Percentiles rank a stretch among this genome's conserved stretches.
Evolutionary conservation across 2,329 filamentous ascomycete genomes (phyloP).

Genomic region (Xylariales sp.): DNA sequence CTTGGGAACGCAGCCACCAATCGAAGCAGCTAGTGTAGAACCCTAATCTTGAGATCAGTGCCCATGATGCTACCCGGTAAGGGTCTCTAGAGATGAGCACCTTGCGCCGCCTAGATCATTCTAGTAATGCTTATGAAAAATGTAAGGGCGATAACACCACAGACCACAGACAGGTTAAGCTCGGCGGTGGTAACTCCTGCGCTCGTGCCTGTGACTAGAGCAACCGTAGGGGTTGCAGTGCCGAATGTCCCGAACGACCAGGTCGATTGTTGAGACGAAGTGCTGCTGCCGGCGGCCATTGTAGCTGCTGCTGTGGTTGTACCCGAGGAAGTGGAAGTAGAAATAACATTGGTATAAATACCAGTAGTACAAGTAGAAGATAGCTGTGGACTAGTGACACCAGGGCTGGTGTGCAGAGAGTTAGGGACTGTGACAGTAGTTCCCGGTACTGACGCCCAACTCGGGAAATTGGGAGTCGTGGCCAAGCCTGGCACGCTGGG

Average conservation of each 20-base stretch:
- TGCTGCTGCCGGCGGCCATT: slow-evolving; percentile 29
- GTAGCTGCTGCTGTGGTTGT: slow-evolving; percentile 31
- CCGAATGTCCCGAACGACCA: slow-evolving; percentile 30
- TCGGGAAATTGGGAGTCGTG: slow-evolving; percentile 8
- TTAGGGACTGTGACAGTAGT: slow-evolving; percentile 32
- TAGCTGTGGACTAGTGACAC: neutral
- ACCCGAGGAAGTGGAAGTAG: slow-evolving; percentile 11
- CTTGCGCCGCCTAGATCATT: slow-evolving; percentile 20
- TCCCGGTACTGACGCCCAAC: slow-evolving; percentile 30
- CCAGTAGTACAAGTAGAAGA: slow-evolving; percentile 37
- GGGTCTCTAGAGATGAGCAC: neutral
- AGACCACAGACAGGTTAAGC: slow-evolving; percentile 28
- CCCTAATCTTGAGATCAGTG: neutral
- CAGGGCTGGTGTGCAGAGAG: slow-evolving; percentile 19
- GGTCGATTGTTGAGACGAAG: slow-evolving; percentile 25
- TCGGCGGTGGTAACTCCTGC: slow-evolving; percentile 10
- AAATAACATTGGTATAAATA: slow-evolving; percentile 35
- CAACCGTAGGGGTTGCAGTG: slow-evolving; percentile 21
- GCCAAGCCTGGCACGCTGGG: neutral
- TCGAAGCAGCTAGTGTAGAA: neutral
- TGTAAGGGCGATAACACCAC: slow-evolving; percentile 17
- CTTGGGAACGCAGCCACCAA: slow-evolving; percentile 20
- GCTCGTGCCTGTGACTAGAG: slow-evolving; percentile 30
- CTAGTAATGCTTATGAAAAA: slow-evolving; percentile 25
- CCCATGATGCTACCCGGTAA: neutral